Evolutionary conservation across 345 rosid species (phyloP).

Genomic region (Aurinia saxatilis): DNA sequence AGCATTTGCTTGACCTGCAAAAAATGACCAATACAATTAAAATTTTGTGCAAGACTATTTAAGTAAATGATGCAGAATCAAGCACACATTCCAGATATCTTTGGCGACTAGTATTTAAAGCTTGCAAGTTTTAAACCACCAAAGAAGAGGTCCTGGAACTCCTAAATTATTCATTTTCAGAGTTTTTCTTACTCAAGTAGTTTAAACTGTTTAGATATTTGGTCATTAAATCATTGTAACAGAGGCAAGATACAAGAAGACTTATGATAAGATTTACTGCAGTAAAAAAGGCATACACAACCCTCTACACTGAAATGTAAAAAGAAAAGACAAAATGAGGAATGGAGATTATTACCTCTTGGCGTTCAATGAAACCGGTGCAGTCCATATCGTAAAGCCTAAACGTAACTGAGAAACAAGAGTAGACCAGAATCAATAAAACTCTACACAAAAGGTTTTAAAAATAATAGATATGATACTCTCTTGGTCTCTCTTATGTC

Average conservation of each 20-base stretch:
- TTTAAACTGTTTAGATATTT: not conserved
- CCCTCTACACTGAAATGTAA: too few relatives aligned
- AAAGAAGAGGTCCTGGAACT: too few relatives aligned
- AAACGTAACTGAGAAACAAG: constrained; percentile 65
- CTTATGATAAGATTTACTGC: too few relatives aligned
- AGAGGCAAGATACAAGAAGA: not conserved
- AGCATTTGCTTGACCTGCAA: constrained; percentile 96
- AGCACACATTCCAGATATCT: not conserved
- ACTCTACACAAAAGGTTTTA: not conserved
- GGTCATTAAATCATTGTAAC: not conserved
- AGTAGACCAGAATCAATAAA: constrained; percentile 1
- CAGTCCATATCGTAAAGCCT: constrained; percentile 88
- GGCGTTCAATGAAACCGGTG: constrained; percentile 92
- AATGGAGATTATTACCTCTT: constrained; percentile 48
- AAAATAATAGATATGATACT: not conserved
- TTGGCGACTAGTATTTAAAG: too few relatives aligned
- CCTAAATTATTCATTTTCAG: too few relatives aligned
- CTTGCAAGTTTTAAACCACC: not conserved
- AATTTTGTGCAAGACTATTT: not conserved
- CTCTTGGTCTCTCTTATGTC: not conserved
- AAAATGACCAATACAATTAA: not conserved
- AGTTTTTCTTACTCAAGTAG: not conserved
- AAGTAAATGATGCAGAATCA: not conserved
- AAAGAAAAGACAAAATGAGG: not conserved
- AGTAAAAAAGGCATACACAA: too few relatives aligned